Evolutionary conservation across 352 stramenopile genomes (phyloP).

Genomic region (Phytophthora litchii): DNA sequence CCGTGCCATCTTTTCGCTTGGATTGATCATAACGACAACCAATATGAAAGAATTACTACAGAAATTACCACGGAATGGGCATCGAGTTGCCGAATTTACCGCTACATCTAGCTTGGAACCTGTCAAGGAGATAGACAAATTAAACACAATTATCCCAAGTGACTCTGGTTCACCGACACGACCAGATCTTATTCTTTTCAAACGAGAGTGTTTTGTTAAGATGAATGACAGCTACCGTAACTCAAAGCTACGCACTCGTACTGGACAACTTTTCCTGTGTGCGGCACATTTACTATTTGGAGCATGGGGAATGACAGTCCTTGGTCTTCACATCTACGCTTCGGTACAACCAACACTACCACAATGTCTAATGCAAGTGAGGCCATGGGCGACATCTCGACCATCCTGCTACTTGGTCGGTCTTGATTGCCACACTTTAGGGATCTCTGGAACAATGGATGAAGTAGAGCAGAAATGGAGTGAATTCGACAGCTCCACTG

Average conservation of each 20-base stretch:
- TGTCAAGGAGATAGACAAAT: not conserved
- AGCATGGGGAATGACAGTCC: conserved; percentile 18
- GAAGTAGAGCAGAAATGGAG: conserved; percentile 24
- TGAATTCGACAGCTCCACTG: conserved; percentile 30
- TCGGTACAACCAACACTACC: conserved; percentile 14
- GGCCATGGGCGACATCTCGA: conserved; percentile 34
- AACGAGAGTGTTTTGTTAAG: not conserved
- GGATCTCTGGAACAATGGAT: conserved; percentile 14
- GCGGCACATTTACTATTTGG: conserved; percentile 16
- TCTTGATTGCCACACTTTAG: conserved; percentile 31
- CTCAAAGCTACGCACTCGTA: not conserved
- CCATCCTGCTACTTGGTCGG: conserved; percentile 40
- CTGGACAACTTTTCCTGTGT: not conserved
- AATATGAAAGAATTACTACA: conserved; percentile 30
- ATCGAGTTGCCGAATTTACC: not conserved
- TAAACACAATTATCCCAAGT: not conserved
- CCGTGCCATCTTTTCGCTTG: conserved; percentile 23
- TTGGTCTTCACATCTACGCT: conserved; percentile 23
- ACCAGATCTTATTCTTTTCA: not conserved
- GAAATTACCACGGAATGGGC: not conserved
- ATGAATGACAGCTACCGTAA: not conserved
- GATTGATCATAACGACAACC: conserved; percentile 16
- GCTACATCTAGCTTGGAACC: not conserved
- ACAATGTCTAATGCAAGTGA: conserved; percentile 31
- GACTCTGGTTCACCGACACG: not conserved